Conservation (phyloP, 1,284 basidiomycete species). For the Rhodotorula sp. region DNA sequence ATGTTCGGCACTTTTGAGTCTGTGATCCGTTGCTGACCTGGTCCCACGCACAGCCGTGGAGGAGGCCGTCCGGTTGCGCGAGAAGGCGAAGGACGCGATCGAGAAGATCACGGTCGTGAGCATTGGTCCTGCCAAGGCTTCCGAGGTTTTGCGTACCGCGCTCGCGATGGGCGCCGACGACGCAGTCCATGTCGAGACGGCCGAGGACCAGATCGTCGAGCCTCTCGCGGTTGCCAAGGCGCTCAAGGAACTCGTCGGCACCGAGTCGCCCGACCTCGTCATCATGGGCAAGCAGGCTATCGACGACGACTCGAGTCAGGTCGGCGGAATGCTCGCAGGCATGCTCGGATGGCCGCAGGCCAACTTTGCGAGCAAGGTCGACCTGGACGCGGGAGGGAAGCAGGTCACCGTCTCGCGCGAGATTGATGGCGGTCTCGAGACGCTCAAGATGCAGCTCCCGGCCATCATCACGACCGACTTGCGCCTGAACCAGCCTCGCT, state of each 20-base stretch:
- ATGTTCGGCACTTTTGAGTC: slow-evolving; percentile 45
- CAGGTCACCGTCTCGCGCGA: slow-evolving; percentile 78
- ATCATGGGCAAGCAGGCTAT: slow-evolving; percentile 99
- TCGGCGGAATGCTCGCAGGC: slow-evolving; percentile 96
- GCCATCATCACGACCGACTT: slow-evolving; percentile 91
- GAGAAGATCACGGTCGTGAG: slow-evolving; percentile 86
- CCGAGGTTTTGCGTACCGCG: slow-evolving; percentile 89
- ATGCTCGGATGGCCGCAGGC: slow-evolving; percentile 91
- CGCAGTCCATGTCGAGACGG: slow-evolving; percentile 83
- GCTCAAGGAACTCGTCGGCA: slow-evolving; percentile 72
- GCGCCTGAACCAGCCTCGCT: slow-evolving; percentile 77
- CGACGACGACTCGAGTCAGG: slow-evolving; percentile 95
- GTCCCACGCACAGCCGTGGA: slow-evolving; percentile 72
- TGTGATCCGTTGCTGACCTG: neutral
- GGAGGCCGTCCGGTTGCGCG: slow-evolving; percentile 90
- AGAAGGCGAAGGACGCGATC: slow-evolving; percentile 69
- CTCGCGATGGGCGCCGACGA: slow-evolving; percentile 97
- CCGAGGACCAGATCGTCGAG: slow-evolving; percentile 70
- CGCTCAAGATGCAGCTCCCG: slow-evolving; percentile 76
- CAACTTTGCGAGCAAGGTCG: slow-evolving; percentile 89
- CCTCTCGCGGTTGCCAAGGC: slow-evolving; percentile 84
- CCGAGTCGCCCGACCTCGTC: slow-evolving; percentile 68
- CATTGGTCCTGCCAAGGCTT: slow-evolving; percentile 85
- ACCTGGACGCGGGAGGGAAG: slow-evolving; percentile 65
- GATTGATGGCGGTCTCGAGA: slow-evolving; percentile 91